Evolutionary conservation across 2,329 filamentous ascomycete species (phyloP), one percentile per base, ranked within the genome.

Genomic region (Botryosphaeria dothidea): DNA sequence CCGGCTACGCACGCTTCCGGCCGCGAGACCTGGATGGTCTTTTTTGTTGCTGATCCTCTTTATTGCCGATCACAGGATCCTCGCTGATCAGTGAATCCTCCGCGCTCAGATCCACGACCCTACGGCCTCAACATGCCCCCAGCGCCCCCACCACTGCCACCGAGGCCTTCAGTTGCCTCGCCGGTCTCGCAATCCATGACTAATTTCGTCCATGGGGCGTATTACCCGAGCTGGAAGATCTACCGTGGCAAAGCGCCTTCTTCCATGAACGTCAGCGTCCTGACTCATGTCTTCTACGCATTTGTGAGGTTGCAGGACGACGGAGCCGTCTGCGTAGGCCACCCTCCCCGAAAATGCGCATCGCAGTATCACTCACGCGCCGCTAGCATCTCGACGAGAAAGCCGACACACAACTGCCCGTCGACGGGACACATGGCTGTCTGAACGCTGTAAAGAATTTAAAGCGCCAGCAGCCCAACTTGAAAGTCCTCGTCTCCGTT

Each of bases 171-270:
- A n/a, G n/a, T n/a, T n/a, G n/a, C n/a, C n/a, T n/a, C n/a, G n/a
- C n/a, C n/a, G n/a, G n/a, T n/a, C n/a, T n/a, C n/a, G n/a, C n/a
- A n/a, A n/a, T n/a, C n/a, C n/a, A n/a, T n/a, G n/a, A n/a, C n/a
- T n/a, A n/a, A n/a, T n/a, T 79, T 74, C 65, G 73, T 86, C 71
- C 95, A 95, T 76, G 91, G 90, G 19, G 90, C 92, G 13, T 95
- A 94, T 79, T 95, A 92, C 76, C 90, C 91, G 11, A 94, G 92
- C 77, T 88, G 87, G 79, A 83, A 88, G 64, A 86, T 92, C 69
- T 92, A 93, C 78, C 83, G 85, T 63, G 86, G 89, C 67, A 86
- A 92, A 71, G 90, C 90, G 15, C 92, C 92, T 0, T 90, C 86
- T 0, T 87, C 86, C 68, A 91, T 89, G 71, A 88, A 93, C 21